Base-by-base conservation (phyloP, 805 yeast genomes). In the Candida maesae region DNA sequence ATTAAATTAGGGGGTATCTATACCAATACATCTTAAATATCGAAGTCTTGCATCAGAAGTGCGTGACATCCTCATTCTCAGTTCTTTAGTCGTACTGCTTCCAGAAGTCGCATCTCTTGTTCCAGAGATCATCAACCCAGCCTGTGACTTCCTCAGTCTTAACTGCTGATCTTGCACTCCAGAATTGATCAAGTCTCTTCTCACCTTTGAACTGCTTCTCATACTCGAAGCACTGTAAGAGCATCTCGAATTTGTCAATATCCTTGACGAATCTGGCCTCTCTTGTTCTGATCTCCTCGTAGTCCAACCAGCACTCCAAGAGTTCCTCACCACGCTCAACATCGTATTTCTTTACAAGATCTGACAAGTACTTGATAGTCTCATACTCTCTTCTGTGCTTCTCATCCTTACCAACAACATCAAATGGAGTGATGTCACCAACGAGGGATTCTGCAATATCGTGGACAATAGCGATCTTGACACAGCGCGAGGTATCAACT, bases 181-280 rank as follows among this genome's bases (percentile, higher is more conserved):
- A 79, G 56, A 91, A 90, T 52, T 86, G 89, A 36, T 71, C 68
- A 45, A 91, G 70, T 52, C 78, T 79, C 46, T 74, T 74, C 38
- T 61, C 63, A 33, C 79, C 75, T 10, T 79, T 73, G 51, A 70
- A 74, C 49, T 69, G 68, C 52, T 78, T 81, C 66, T 88, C 96
- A 59, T 90, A 91, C 62, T 89, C 86, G 73, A 79, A 79, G 29
- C 90, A 82, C 66, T 86, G 87, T 50, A 84, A 74, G 49, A 85
- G 69, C 76, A 89, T 76, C 64, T 89, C 97, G 58, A 77, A 84
- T 69, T 91, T 91, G 64, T 91, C 98, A 46, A 93, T 79, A 63
- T 91, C 97, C 66, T 91, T 91, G 49, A 91, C 96, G 51, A 87
- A 86, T 40, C 81, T 71, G 11, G 97, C 96, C 62, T 91, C 98